These are phyloP conservation scores for Lasiodiplodia gonubiensis DNA, from an alignment of 2,329 filamentous ascomycete genomes.

Conservation along the genomic window DNA sequence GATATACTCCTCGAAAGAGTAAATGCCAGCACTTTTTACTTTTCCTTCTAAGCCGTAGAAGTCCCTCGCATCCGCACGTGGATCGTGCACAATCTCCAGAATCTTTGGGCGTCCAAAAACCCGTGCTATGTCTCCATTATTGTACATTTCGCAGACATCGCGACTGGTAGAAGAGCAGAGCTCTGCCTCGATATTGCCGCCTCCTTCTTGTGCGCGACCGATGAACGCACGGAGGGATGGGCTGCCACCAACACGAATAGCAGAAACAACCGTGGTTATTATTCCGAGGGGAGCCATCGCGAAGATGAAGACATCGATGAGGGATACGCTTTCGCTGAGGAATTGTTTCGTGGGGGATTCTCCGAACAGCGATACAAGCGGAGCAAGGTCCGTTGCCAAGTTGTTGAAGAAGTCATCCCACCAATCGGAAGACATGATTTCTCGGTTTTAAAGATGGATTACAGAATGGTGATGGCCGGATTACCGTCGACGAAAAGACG, in stretches of 20 bases:
- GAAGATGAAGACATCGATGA: constrained; percentile 42
- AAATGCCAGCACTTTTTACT: constrained; percentile 34
- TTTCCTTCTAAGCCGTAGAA: constrained; percentile 34
- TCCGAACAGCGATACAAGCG: constrained; percentile 34
- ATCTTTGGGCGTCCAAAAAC: constrained; percentile 30
- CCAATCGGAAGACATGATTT: not conserved
- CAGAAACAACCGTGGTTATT: constrained; percentile 45
- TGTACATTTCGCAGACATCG: constrained; percentile 34
- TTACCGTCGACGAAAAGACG: too few relatives aligned
- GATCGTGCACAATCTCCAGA: constrained; percentile 35
- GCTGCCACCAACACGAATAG: constrained; percentile 40
- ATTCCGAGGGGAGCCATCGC: constrained; percentile 48
- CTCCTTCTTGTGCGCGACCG: constrained; percentile 47
- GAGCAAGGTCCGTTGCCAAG: constrained; percentile 42
- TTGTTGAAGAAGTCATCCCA: constrained; percentile 50
- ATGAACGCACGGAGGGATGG: constrained; percentile 46
- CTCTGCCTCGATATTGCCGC: constrained; percentile 45
- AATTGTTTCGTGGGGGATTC: constrained; percentile 41
- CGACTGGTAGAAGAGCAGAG: constrained; percentile 48
- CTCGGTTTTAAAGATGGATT: too few relatives aligned
- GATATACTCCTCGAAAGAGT: not conserved
- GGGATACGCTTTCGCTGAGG: constrained; percentile 36
- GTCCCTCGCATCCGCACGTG: constrained; percentile 25
- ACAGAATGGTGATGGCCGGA: too few relatives aligned
- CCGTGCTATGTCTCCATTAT: constrained; percentile 28